Conservation (phyloP, 176 grass and related monocot genomes). For the Hordeum vulgare region DNA sequence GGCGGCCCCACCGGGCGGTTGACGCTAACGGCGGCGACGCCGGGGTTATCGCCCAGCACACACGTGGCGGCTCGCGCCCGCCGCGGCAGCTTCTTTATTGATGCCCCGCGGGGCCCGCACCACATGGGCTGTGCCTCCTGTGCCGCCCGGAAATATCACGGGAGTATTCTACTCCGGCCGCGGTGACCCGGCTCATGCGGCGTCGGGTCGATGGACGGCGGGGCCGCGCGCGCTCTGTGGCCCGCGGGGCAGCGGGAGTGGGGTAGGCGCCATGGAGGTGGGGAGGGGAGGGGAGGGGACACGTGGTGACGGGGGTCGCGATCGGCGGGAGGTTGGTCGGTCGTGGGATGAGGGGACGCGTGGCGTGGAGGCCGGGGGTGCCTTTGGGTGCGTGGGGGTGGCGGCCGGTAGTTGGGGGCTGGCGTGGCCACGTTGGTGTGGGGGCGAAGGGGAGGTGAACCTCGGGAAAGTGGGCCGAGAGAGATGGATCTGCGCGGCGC, state of each 20-base stretch:
- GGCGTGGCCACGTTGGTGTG: constrained; percentile 48
- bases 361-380: neutral
- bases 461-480: neutral
- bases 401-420: constrained; percentile 35
- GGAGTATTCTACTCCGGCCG: neutral
- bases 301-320: constrained; percentile 31
- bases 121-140: constrained; percentile 29
- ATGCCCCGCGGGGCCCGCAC: constrained; percentile 14
- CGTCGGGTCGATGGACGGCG: neutral
- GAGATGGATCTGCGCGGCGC: neutral
- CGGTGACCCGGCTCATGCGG: neutral
- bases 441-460: constrained; percentile 6
- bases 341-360: constrained; percentile 27
- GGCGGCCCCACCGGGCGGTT: neutral
- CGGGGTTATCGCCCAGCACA: constrained; percentile 30
- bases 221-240: fast-evolving
- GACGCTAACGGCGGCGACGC: constrained; percentile 23
- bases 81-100: constrained; percentile 28
- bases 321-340: constrained; percentile 42
- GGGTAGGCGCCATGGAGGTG: fast-evolving
- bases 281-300: neutral
- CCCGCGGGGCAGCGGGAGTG: neutral
- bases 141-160: constrained; percentile 27
- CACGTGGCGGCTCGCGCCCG: constrained; percentile 35
- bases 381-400: neutral